Percentiles rank a stretch among this genome's conserved stretches.
Evolutionary conservation across 2,329 filamentous ascomycete genomes (phyloP).

Genomic region (Aspergillus versicolor): DNA sequence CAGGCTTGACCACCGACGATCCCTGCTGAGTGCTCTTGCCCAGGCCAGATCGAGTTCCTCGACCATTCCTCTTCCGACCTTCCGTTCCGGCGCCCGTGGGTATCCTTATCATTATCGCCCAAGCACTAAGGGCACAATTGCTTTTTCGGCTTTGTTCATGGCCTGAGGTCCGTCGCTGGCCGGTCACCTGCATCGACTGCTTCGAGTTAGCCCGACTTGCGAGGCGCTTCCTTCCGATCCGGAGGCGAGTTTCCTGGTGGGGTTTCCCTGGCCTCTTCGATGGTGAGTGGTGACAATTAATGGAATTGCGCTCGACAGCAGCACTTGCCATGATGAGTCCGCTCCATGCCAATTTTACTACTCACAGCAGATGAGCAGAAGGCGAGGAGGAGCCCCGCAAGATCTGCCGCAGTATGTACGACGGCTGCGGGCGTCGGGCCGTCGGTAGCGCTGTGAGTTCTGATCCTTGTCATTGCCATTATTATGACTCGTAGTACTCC

Average conservation of each 20-base stretch:
- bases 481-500: neutral
- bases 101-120: too few species aligned
- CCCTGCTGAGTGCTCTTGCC: too few species aligned
- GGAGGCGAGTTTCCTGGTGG: neutral
- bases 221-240: neutral
- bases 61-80: neutral
- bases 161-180: neutral
- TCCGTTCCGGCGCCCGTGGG: neutral
- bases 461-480: conserved; percentile 4
- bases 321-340: too few species aligned
- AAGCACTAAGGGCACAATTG: neutral
- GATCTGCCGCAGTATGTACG: conserved; percentile 26
- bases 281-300: neutral
- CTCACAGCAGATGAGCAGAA: too few species aligned
- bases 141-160: neutral
- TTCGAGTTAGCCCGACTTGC: neutral
- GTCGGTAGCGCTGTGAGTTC: conserved; percentile 21
- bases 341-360: too few species aligned
- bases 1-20: too few species aligned
- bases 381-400: conserved; percentile 18
- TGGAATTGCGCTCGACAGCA: neutral
- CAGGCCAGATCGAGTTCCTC: too few species aligned
- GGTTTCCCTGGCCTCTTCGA: neutral
- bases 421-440: conserved; percentile 27
- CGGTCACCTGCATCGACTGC: conserved; percentile 6